Conservation (phyloP, 2,329 filamentous ascomycete species). For the Pleurostoma richardsiae region DNA sequence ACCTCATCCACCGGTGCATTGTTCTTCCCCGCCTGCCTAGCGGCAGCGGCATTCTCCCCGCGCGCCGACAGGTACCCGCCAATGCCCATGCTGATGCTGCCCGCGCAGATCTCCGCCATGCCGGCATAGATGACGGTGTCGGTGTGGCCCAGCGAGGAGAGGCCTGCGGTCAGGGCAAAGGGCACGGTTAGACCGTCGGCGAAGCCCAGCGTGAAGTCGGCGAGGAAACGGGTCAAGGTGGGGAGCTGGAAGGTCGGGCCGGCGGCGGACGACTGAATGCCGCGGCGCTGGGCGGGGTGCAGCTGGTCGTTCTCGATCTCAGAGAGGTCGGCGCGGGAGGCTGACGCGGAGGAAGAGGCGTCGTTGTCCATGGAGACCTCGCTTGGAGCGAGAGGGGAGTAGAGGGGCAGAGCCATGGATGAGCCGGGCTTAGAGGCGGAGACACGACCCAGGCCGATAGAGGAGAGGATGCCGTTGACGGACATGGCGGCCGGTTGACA, state of each 20-base stretch:
- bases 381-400: too few relatives aligned
- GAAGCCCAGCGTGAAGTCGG: conserved; percentile 67
- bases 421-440: too few relatives aligned
- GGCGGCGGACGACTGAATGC: background rate
- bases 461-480: too few relatives aligned
- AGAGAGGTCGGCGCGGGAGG: background rate
- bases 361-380: too few relatives aligned
- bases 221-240: conserved; percentile 36
- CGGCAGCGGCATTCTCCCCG: conserved; percentile 18
- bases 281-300: conserved; percentile 6
- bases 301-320: conserved; percentile 4
- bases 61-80: conserved; percentile 62
- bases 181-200: conserved; percentile 72
- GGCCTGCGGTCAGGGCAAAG: conserved; percentile 67
- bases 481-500: too few relatives aligned
- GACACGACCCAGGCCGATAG: too few relatives aligned
- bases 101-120: conserved; percentile 64
- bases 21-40: conserved; percentile 17
- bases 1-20: background rate
- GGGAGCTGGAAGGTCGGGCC: conserved; percentile 10
- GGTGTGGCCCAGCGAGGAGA: conserved; percentile 55
- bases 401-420: too few relatives aligned
- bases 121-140: conserved; percentile 64
- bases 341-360: too few relatives aligned
- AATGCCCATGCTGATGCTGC: conserved; percentile 69